Conservation (phyloP, 192 early-diverging fungal species). For the Umbelopsis vinacea region DNA sequence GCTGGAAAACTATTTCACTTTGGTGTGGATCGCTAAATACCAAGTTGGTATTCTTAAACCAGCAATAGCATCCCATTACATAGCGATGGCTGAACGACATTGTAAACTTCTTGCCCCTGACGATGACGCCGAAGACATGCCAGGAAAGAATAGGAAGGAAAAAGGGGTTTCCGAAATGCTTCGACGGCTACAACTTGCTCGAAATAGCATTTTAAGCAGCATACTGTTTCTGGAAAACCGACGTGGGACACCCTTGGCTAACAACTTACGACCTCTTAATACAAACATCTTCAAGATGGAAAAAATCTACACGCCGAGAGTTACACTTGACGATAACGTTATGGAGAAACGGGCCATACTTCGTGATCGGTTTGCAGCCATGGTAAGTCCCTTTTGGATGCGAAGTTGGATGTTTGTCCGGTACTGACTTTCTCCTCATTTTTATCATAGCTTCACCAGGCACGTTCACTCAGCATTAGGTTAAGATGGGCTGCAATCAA, state of each 20-base stretch:
- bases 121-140: neutral
- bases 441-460: constrained; percentile 3
- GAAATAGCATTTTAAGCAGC: neutral
- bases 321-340: neutral
- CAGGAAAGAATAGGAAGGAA: neutral
- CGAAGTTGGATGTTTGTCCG: too few species aligned
- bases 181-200: constrained; percentile 16
- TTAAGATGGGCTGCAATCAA: constrained; percentile 20
- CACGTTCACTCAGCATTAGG: neutral
- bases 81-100: constrained; percentile 30
- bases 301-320: neutral
- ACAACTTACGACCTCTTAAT: too few species aligned
- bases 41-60: constrained; percentile 17
- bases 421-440: neutral
- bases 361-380: constrained; percentile 5
- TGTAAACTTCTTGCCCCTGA: constrained; percentile 3
- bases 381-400: neutral
- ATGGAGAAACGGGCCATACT: neutral
- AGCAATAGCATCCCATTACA: constrained; percentile 12
- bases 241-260: constrained; percentile 4
- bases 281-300: too few species aligned
- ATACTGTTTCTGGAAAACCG: constrained; percentile 25
- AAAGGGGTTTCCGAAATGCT: constrained; percentile 21
- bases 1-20: constrained; percentile 18
- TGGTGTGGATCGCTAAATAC: constrained; percentile 22